A percentile compares a stretch with the other conserved stretches of the same genome.
phyloP scores from a whole-genome alignment of 495 filamentous ascomycete genomes.

The Physcia stellaris region DNA sequence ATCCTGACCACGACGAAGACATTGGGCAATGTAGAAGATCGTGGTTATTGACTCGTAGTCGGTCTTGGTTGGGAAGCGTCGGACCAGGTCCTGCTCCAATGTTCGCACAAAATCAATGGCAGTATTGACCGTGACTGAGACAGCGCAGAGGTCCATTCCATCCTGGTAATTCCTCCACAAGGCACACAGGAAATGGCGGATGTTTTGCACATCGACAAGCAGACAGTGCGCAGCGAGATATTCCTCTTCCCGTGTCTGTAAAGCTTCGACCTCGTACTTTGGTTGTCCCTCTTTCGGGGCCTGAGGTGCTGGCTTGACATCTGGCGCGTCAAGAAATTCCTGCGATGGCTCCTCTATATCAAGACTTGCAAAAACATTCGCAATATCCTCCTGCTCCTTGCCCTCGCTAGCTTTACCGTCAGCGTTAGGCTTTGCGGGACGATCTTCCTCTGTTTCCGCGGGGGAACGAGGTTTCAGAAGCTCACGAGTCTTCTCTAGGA shows the following conservation, averaged over 20 bases:
- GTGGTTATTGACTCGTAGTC: constrained; percentile 15
- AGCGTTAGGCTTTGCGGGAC: too few species aligned
- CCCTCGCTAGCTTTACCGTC: neutral
- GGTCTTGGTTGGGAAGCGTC: constrained; percentile 15
- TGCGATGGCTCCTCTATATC: constrained; percentile 25
- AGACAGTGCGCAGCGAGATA: constrained; percentile 13
- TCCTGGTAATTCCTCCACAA: constrained; percentile 16
- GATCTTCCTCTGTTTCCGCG: neutral
- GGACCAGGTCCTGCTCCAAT: constrained; percentile 22
- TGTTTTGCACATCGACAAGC: constrained; percentile 10
- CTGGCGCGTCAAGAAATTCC: constrained; percentile 21
- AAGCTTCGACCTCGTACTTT: constrained; percentile 22
- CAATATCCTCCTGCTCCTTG: constrained; percentile 1
- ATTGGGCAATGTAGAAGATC: constrained; percentile 13
- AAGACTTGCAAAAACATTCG: constrained; percentile 21
- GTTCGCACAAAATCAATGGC: constrained; percentile 25
- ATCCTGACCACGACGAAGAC: constrained; percentile 14
- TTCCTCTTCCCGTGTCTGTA: constrained; percentile 15
- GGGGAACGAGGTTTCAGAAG: constrained; percentile 17
- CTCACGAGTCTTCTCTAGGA: constrained; percentile 20
- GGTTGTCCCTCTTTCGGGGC: constrained; percentile 3
- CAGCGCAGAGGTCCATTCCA: constrained; percentile 22
- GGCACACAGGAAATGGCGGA: constrained; percentile 8
- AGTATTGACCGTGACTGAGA: constrained; percentile 27
- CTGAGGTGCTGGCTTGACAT: constrained; percentile 11